phyloP scores from a whole-genome alignment of 805 yeast genomes.

The Suhomyces prunicola region DNA sequence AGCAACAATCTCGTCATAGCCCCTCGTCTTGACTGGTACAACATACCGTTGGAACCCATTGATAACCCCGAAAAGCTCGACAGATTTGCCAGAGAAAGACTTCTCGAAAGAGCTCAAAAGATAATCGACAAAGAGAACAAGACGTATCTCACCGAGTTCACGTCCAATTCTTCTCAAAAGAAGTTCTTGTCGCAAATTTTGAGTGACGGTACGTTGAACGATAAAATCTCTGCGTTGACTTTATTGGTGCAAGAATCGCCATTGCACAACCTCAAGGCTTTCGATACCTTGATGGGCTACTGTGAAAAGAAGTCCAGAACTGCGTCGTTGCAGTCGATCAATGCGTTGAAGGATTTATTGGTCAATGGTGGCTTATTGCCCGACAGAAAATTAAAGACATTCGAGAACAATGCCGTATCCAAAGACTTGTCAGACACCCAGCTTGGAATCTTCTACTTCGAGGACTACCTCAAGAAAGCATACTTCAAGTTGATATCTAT shows the following conservation, averaged over 20 bases:
- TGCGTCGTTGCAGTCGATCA: constrained; percentile 86
- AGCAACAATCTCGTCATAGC: constrained; percentile 57
- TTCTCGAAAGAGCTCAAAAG: constrained; percentile 63
- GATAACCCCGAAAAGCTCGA: constrained; percentile 37
- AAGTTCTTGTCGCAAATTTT: constrained; percentile 86
- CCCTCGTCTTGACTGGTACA: constrained; percentile 74
- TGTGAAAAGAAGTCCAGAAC: constrained; percentile 92
- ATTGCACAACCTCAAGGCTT: constrained; percentile 77
- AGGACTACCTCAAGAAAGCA: constrained; percentile 77
- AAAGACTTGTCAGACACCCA: constrained; percentile 42
- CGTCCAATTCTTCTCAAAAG: constrained; percentile 73
- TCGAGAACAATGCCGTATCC: constrained; percentile 66
- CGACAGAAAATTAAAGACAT: constrained; percentile 74
- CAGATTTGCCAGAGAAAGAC: constrained; percentile 55
- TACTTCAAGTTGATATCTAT: constrained; percentile 74
- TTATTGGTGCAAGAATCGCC: constrained; percentile 94
- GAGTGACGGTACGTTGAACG: constrained; percentile 88
- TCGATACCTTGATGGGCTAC: constrained; percentile 72
- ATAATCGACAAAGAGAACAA: constrained; percentile 69
- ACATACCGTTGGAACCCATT: constrained; percentile 37
- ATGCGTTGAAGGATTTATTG: constrained; percentile 85
- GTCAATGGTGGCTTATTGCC: constrained; percentile 84
- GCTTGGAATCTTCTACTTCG: constrained; percentile 77
- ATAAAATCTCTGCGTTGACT: constrained; percentile 93
- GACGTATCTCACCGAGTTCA: constrained; percentile 66